Percentiles rank a stretch among this genome's conserved stretches.
phyloP scores from a whole-genome alignment of 2,329 filamentous ascomycete species.

The Madurella fahalii region DNA sequence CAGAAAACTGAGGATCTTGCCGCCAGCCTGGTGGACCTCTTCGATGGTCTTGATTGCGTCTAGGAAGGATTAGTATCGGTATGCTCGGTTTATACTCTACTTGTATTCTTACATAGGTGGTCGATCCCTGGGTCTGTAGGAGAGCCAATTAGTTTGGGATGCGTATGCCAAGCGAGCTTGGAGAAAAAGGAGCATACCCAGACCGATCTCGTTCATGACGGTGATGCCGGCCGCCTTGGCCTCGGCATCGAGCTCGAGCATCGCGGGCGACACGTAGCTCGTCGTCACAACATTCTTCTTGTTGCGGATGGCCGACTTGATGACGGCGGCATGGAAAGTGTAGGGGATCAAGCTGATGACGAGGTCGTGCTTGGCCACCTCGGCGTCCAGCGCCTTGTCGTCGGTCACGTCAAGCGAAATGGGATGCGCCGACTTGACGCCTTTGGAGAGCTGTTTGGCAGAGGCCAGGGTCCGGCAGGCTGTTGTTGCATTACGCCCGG shows the following conservation, averaged over 20 bases:
- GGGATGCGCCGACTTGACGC: constrained; percentile 67
- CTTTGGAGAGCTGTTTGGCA: constrained; percentile 69
- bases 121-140: constrained; percentile 60
- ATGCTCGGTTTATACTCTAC: no score
- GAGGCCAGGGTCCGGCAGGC: constrained; percentile 54
- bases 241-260: constrained; percentile 79
- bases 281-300: constrained; percentile 98
- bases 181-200: constrained; percentile 34
- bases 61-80: no score
- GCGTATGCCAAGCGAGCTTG: no score
- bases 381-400: constrained; percentile 70
- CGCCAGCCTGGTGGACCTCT: constrained; percentile 80
- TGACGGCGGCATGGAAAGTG: constrained; percentile 80
- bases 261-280: constrained; percentile 86
- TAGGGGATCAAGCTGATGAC: constrained; percentile 86
- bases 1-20: constrained; percentile 78
- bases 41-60: constrained; percentile 83
- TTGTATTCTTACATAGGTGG: constrained; percentile 43
- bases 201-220: constrained; percentile 94
- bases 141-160: no score
- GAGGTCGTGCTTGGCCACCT: constrained; percentile 73
- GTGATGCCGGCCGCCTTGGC: constrained; percentile 90
- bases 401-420: constrained; percentile 83
- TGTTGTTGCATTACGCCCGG: constrained; percentile 4
- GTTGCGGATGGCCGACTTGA: constrained; percentile 85